phyloP scores from a whole-genome alignment of 2,329 filamentous ascomycete genomes.

The Lasiodiplodia sp. region DNA sequence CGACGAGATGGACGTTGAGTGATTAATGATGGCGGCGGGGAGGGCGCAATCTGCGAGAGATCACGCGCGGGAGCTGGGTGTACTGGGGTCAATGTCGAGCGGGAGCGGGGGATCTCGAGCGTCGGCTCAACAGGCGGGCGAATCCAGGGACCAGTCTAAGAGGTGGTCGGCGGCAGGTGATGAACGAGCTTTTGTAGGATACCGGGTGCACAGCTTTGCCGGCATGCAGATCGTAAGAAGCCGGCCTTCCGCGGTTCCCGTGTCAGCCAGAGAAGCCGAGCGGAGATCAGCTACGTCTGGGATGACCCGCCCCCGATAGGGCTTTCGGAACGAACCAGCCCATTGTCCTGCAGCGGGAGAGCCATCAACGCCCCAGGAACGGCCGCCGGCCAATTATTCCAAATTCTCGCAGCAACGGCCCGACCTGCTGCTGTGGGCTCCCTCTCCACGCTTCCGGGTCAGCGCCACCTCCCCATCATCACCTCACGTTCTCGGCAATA shows the following conservation, averaged over 20 bases:
- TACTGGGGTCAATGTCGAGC: constrained; percentile 7
- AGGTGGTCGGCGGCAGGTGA: constrained; percentile 19
- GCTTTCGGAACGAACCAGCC: constrained; percentile 1
- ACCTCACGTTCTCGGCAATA: not conserved
- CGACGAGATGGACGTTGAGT: constrained; percentile 31
- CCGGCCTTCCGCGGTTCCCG: constrained; percentile 29
- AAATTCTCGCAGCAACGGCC: constrained; percentile 26
- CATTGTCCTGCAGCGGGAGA: not conserved
- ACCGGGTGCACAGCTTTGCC: constrained; percentile 22
- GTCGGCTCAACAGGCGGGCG: constrained; percentile 20
- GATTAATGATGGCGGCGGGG: constrained; percentile 28
- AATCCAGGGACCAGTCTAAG: constrained; percentile 15
- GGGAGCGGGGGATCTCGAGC: not conserved
- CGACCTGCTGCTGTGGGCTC: constrained; percentile 13
- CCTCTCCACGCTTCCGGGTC: constrained; percentile 20
- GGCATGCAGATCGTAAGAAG: constrained; percentile 28
- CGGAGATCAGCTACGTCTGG: constrained; percentile 7
- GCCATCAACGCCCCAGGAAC: not conserved
- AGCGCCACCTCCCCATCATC: constrained; percentile 18
- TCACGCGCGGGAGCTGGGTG: constrained; percentile 16
- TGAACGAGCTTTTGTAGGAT: constrained; percentile 28
- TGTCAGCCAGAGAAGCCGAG: constrained; percentile 7
- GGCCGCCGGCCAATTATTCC: constrained; percentile 7
- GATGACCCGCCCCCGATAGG: constrained; percentile 18
- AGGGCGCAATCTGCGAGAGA: constrained; percentile 27